Evolutionary conservation across 345 rosid genomes (phyloP).

Genomic region (Citrus reticulata): DNA sequence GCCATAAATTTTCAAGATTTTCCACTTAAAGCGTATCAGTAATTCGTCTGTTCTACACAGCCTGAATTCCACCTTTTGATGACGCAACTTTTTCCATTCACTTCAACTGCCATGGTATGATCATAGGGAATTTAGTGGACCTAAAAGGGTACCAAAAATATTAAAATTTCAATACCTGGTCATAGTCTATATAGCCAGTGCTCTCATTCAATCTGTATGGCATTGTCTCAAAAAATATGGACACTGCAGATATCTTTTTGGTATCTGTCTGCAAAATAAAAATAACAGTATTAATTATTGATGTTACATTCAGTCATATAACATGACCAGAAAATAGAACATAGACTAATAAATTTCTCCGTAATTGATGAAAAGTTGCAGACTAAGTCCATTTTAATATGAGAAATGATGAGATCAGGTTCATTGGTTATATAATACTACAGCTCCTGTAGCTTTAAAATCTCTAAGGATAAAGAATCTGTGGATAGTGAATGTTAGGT

Average conservation of each 20-base stretch:
- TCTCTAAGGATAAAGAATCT: background rate
- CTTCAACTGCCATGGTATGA: background rate
- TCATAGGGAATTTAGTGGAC: background rate
- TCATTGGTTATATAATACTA: background rate
- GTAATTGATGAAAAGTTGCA: background rate
- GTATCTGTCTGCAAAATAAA: constrained; percentile 82
- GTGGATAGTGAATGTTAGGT: background rate
- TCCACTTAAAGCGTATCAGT: background rate
- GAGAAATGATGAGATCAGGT: background rate
- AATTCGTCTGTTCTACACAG: too few relatives aligned
- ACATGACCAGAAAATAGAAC: background rate
- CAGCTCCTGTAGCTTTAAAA: background rate
- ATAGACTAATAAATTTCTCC: background rate
- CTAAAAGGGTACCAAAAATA: background rate
- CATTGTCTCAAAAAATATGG: constrained; percentile 98
- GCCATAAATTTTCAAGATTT: background rate
- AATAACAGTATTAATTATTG: background rate
- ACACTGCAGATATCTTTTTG: constrained; percentile 96
- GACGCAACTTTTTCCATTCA: background rate
- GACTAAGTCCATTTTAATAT: background rate
- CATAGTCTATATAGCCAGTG: constrained; percentile 95
- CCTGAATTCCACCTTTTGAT: background rate
- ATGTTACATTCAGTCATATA: constrained; percentile 7
- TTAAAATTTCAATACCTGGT: constrained; percentile 56
- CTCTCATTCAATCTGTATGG: constrained; percentile 92